Evolutionary conservation across 2,329 filamentous ascomycete species (phyloP), one percentile per base, ranked within the genome.

Genomic region (Coniochaeta pulveracea): DNA sequence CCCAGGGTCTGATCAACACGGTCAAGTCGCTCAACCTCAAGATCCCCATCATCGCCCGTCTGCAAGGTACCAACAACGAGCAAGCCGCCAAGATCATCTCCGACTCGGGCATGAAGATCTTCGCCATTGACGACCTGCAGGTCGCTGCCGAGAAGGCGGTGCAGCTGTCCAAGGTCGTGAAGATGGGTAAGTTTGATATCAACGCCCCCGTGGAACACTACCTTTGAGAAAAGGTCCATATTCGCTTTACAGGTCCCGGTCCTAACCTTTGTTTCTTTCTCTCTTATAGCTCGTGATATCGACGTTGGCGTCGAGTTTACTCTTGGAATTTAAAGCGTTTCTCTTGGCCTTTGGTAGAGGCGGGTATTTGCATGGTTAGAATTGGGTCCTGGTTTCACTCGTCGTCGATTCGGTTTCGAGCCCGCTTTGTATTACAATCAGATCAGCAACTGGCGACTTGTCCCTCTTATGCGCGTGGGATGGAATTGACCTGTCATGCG

Each of bases 1-100:
- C 91, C 46, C 82, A 88, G 63, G 91, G 91, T 54, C 72, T 98
- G 49, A 93, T 98, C 68, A 80, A 85, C 58, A 93, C 94, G 37
- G 91, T 91, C 41, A 75, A 94, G 68, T 77, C 77, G 52, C 88
- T 98, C 72, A 88, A 94, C 70, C 76, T 98, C 52, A 82, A 91
- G 64, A 91, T 91, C 46, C 91, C 91, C 51, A 93, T 98, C 60
- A 89, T 98, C 57, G 89, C 88, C 46, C 80, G 91, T 66, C 75
- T 98, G 56, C 91, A 98, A 68, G 91, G 91, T 51, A 98, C 91
- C 60, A 98, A 98, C 72, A 86, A 93, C 74, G 88, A 95, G 65
- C 72, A 80, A 60, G 91, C 91, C 42, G 86, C 91, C 63, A 77
- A 91, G 70, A 64, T 71, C 68, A 86, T 98, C 68, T 93, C 91